A percentile compares a stretch with the other conserved stretches of the same genome.
Conservation (phyloP, 306 rosid species). For the Mucuna pruriens region DNA sequence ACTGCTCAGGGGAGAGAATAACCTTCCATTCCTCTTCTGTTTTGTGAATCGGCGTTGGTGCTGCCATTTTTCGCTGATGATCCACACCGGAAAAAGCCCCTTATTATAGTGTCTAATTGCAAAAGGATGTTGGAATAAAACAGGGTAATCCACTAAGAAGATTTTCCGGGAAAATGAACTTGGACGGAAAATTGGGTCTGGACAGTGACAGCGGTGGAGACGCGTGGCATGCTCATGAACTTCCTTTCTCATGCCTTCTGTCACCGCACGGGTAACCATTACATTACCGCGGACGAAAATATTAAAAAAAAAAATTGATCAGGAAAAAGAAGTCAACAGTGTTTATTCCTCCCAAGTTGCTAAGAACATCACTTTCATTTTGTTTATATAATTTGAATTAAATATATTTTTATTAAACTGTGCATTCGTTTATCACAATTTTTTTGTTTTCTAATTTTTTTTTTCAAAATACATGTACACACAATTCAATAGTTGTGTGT, state of each 20-base stretch:
- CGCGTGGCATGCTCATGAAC: background rate
- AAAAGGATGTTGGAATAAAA: background rate
- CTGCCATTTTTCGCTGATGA: constrained; percentile 35
- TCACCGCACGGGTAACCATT: background rate
- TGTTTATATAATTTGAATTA: no score
- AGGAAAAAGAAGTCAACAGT: no score
- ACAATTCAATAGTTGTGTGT: no score
- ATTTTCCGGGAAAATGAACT: constrained; percentile 41
- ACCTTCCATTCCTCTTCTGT: constrained; percentile 79
- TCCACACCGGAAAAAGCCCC: background rate
- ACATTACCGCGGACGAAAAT: background rate
- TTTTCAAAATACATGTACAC: no score
- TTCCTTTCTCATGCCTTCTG: background rate
- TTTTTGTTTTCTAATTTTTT: no score
- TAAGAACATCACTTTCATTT: no score
- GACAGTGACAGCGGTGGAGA: background rate
- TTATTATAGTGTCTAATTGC: background rate
- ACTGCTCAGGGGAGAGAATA: constrained; percentile 84
- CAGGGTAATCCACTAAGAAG: background rate
- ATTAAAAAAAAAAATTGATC: background rate
- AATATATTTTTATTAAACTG: no score
- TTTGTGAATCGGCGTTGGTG: constrained; percentile 51
- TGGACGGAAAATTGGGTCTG: constrained; percentile 49
- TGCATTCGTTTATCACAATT: no score
- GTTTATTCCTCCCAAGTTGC: no score